Evolutionary conservation across 2,329 filamentous ascomycete genomes (phyloP), one percentile per base, ranked within the genome.

Genomic region (Ceratocystis cacaofunesta): DNA sequence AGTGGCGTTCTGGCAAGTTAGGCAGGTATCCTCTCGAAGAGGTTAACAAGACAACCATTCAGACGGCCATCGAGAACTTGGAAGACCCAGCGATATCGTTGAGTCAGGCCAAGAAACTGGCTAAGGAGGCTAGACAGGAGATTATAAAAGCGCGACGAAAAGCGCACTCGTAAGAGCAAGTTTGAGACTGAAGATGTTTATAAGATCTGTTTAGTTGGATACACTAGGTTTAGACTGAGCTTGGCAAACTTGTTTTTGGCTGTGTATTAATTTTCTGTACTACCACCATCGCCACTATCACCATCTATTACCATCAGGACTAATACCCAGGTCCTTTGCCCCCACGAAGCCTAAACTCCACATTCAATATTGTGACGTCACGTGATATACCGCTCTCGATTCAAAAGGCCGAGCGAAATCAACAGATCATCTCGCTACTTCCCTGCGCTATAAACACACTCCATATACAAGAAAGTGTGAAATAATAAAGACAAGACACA

Each of bases 11-110:
- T 28, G 94, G 94, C 1, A 77, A 83, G 36, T 72, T 97, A 65
- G 92, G 92, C 0, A 80, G 77, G 50, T 94, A 95, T 71, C 76
- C 90, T 22, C 78, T 99, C 41, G 94, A 99, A 72, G 83, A 90
- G 65, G 78, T 97, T 12, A 80, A 78, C 22, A 80, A 82, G 48
- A 82, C 83, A 63, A 78, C 80, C 10, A 73, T 90, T 19, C 71
- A 70, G n/a, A 70, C 70, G 62, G 81, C 83, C 68, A 78, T 76
- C 71, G 76, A 76, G 66, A 75, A 75, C 67, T 71, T 77, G 28
- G 76, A 77, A 19, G 79, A 82, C 19, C 76, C 79, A 28, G 73
- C 73, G 17, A 71, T 83, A 65, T 90, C 87, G 73, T 72, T 89
- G 70, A 87, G 79, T 70, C 87, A 89, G 75, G 87, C 87, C 6